Base-by-base conservation (phyloP, 345 rosid species). In the Stellera chamaejasme region DNA sequence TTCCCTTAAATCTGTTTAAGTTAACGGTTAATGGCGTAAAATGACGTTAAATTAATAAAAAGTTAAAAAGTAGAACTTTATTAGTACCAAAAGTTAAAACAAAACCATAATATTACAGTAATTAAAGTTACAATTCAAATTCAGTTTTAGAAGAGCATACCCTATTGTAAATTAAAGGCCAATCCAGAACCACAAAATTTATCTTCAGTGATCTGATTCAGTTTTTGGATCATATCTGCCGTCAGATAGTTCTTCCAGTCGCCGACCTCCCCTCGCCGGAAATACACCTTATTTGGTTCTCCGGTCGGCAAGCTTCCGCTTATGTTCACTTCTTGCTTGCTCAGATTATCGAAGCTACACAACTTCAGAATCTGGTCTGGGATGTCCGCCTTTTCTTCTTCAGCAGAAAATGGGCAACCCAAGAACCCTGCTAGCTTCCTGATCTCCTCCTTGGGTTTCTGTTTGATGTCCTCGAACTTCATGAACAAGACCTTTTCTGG, bases 221-320 rank as follows among this genome's bases (percentile, higher is more conserved):
- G 10, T 13, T 53, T 61, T 48, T 59, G 69, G 0, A 43, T 61
- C 82, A 81, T 79, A 2, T 77, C 74, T 3, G 62, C 47, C 1
- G 82, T 73, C 43, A 84, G 71, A 72, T 77, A 49, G 66, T 79
- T 77, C 44, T 43, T 52, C 69, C 73, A 78, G 4, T 81, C 91
- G 27, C 87, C 83, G 13, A 79, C 72, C 58, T 71, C 72, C 23
- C 91, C 91, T 64, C 67, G 73, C 48, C 91, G 65, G 46, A 79
- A 81, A 50, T 72, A 79, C 0, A 44, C n/a, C 10, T 60, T 47
- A 42, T 61, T 54, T 48, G 54, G 61, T 44, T 70, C 16, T 5
- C 79, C 82, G 41, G 76, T 44, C 10, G 56, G 11, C 48, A 71
- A 39, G 15, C 58, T 71, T 12, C 81, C 79, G 0, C 25, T 61